Evolutionary conservation across 1,284 basidiomycete species (phyloP).

Genomic region (Sanghuangporus weigelae): DNA sequence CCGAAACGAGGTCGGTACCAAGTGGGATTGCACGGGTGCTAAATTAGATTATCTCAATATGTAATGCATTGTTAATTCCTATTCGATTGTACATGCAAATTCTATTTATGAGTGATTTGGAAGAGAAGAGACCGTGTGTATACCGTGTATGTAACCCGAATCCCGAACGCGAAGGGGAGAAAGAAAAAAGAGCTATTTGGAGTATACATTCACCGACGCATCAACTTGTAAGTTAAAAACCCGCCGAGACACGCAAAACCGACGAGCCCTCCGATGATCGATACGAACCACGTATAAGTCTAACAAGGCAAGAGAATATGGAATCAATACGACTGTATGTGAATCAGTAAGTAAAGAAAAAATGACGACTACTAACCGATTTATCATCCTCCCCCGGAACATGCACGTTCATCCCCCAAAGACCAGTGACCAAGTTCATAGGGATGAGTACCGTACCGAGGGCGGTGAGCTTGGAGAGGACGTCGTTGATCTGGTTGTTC

Average conservation of each 20-base stretch:
- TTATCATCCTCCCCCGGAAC: constrained; percentile 77
- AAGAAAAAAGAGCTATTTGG: neutral
- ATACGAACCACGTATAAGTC: constrained; percentile 75
- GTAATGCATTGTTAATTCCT: too few relatives aligned
- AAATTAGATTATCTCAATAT: too few relatives aligned
- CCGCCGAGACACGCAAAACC: constrained; percentile 79
- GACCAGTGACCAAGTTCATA: constrained; percentile 91
- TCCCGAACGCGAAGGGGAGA: neutral
- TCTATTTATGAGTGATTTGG: too few relatives aligned
- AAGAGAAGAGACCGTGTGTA: neutral
- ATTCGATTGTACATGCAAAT: too few relatives aligned
- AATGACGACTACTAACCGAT: constrained; percentile 26
- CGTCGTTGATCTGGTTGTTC: constrained; percentile 99
- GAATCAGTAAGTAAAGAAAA: neutral
- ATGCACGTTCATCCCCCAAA: constrained; percentile 91
- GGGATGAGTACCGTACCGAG: constrained; percentile 96
- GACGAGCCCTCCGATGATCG: constrained; percentile 76
- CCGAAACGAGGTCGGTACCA: too few relatives aligned
- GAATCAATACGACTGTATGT: constrained; percentile 1
- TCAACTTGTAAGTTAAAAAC: constrained; percentile 77
- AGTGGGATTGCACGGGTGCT: too few relatives aligned
- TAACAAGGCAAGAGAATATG: constrained; percentile 17
- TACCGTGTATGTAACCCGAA: neutral
- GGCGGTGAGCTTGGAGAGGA: constrained; percentile 96
- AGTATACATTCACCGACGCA: constrained; percentile 29